A percentile compares a stretch with the other conserved stretches of the same genome.
These are phyloP conservation scores for Trichosporon coremiiforme DNA, from an alignment of 1,284 basidiomycete genomes.

Conservation along the genomic window DNA sequence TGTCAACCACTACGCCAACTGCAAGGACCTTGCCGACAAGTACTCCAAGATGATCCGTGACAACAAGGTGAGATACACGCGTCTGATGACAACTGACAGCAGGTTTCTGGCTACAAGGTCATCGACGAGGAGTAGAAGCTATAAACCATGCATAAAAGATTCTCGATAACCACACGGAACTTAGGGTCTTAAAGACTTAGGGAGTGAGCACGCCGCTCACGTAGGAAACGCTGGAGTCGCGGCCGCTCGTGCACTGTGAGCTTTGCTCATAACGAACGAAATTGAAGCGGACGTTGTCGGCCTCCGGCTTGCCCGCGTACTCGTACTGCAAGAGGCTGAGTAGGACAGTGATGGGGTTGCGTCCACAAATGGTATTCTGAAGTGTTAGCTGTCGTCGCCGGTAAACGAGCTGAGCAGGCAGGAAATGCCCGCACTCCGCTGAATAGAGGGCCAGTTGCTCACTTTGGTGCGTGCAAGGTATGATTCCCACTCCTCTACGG, in stretches of 20 bases:
- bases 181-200: background rate
- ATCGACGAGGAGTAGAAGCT: constrained; percentile 56
- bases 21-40: constrained; percentile 80
- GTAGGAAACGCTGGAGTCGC: constrained; percentile 92
- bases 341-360: constrained; percentile 92
- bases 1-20: constrained; percentile 86
- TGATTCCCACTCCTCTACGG: constrained; percentile 67
- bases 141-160: constrained; percentile 32
- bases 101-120: constrained; percentile 64
- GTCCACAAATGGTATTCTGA: constrained; percentile 94
- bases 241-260: constrained; percentile 67
- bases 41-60: constrained; percentile 81
- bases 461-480: constrained; percentile 73
- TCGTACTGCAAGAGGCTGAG: constrained; percentile 72
- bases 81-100: constrained; percentile 23
- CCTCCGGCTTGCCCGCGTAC: constrained; percentile 59
- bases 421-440: no score
- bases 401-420: background rate
- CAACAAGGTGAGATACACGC: constrained; percentile 69
- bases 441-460: constrained; percentile 24
- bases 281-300: constrained; percentile 52
- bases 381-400: constrained; percentile 5
- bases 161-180: constrained; percentile 20
- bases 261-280: constrained; percentile 95
- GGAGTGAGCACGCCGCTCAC: constrained; percentile 66